phyloP scores from a whole-genome alignment of 257 asterid genomes.

The Oldenlandia corymbosa region DNA sequence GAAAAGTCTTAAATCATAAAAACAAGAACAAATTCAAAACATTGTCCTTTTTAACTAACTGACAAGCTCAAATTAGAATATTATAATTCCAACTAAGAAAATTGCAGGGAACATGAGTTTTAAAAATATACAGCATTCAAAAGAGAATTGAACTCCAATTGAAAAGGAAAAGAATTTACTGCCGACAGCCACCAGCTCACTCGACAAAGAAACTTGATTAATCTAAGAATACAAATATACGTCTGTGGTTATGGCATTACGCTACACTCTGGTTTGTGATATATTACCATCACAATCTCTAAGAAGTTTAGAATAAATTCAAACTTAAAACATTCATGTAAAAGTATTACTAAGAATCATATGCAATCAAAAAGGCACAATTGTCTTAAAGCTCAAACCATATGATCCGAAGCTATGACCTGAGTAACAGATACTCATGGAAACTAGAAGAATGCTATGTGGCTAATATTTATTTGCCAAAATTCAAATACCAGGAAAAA shows the following conservation, averaged over 20 bases:
- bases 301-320: background rate
- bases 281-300: background rate
- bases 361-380: background rate
- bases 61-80: background rate
- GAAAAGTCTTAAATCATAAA: background rate
- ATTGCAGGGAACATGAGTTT: background rate
- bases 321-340: background rate
- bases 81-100: background rate
- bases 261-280: background rate
- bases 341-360: slow-evolving; percentile 1
- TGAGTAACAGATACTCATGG: background rate
- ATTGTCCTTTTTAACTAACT: background rate
- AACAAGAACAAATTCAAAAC: background rate
- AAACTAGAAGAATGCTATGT: background rate
- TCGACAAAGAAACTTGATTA: background rate
- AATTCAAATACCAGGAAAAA: background rate
- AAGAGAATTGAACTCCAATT: slow-evolving; percentile 1
- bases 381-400: background rate
- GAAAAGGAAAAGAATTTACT: too few species aligned
- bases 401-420: background rate
- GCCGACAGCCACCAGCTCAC: too few species aligned
- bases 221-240: slow-evolving; percentile 3
- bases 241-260: background rate
- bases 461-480: background rate
- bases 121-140: too few species aligned